Conservation (phyloP, 2,329 filamentous ascomycete species). For the Aspergillus hortae region DNA sequence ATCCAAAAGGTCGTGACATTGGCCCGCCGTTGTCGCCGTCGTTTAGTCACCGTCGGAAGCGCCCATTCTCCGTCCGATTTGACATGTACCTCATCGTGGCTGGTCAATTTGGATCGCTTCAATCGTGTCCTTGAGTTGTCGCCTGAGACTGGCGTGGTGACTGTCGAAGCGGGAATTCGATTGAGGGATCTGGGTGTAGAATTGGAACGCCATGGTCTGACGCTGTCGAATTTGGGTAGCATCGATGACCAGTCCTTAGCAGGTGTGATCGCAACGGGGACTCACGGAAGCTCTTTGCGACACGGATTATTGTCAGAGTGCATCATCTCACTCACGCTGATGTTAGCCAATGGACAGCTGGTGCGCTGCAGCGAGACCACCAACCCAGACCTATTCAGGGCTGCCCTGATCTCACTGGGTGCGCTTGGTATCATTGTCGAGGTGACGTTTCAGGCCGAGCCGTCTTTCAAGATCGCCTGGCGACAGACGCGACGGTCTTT, state of each 20-base stretch:
- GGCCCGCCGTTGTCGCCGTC: conserved; percentile 74
- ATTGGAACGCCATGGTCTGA: conserved; percentile 71
- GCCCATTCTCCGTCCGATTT: conserved; percentile 89
- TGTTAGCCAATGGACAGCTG: conserved; percentile 74
- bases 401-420: conserved; percentile 80
- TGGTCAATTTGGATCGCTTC: conserved; percentile 87
- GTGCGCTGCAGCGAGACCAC: conserved; percentile 64
- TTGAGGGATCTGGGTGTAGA: conserved; percentile 69
- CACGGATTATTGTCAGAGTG: conserved; percentile 84
- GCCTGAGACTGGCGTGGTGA: conserved; percentile 60
- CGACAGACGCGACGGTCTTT: conserved; percentile 73
- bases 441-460: conserved; percentile 77
- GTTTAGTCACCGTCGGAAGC: conserved; percentile 82
- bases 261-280: conserved; percentile 87
- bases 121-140: conserved; percentile 70
- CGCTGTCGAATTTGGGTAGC: conserved; percentile 87
- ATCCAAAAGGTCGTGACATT: conserved; percentile 79
- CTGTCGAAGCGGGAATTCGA: conserved; percentile 84
- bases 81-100: conserved; percentile 91
- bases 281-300: conserved; percentile 79
- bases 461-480: conserved; percentile 83
- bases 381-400: conserved; percentile 78
- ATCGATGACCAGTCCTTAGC: conserved; percentile 94
- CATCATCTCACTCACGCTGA: conserved; percentile 70
- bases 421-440: conserved; percentile 89